phyloP scores from a whole-genome alignment of 257 asterid species.

The Gentiana dahurica region DNA sequence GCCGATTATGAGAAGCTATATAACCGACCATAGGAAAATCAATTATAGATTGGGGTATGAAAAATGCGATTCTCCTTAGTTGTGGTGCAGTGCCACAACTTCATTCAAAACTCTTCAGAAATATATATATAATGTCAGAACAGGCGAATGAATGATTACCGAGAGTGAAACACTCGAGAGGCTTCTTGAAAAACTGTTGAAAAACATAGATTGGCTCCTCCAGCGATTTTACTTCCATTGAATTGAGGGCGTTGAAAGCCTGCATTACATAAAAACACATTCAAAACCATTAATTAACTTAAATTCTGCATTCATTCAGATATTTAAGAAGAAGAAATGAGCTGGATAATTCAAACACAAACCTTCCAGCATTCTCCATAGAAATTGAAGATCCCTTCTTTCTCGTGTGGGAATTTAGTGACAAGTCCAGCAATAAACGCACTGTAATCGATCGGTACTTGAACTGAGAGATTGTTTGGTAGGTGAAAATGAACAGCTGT shows the following conservation, averaged over 20 bases:
- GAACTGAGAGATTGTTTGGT: conserved; percentile 77
- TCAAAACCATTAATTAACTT: conserved; percentile 22
- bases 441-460: conserved; percentile 62
- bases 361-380: conserved; percentile 98
- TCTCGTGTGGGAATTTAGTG: conserved; percentile 80
- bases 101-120: no score
- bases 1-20: no score
- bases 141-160: conserved; percentile 36
- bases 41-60: no score
- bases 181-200: conserved; percentile 89
- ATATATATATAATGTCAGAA: no score
- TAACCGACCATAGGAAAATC: no score
- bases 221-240: conserved; percentile 83
- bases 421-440: conserved; percentile 70
- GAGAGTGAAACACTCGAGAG: conserved; percentile 82
- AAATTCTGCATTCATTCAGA: no score
- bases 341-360: conserved; percentile 19
- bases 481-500: conserved; percentile 93
- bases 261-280: conserved; percentile 27
- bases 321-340: no score
- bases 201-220: conserved; percentile 95
- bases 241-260: conserved; percentile 90
- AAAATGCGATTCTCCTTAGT: no score
- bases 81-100: no score
- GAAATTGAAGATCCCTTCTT: conserved; percentile 71